Base-by-base conservation (phyloP, 176 grass and related monocot species). In the Ananas comosus region DNA sequence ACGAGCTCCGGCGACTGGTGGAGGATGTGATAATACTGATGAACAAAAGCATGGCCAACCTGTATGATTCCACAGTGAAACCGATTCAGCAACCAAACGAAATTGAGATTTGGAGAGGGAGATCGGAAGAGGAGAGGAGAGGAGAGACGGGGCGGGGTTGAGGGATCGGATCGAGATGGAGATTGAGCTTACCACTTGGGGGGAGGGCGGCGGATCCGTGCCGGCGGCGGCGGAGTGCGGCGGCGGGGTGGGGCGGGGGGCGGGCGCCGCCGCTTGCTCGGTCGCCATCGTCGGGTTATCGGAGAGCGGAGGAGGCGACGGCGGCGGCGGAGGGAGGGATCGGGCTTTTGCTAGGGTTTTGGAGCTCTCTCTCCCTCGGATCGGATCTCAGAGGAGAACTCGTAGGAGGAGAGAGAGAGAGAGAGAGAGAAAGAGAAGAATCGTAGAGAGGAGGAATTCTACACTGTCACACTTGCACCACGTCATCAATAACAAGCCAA, bases 1-100 rank as follows among this genome's bases (percentile, higher is more conserved):
- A 99, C 87, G 67, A 84, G 81, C 64, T 93, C 85, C 29, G 95
- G 95, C 65, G 95, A 91, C 70, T 90, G 85, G 85, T 94, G 95
- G 49, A 99, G 87, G 76, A 99, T 94, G 69, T 86, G 88, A 80
- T 94, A 99, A 76, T 99, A 99, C 75, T 99, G 95, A n/a, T 93
- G 75, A 49, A 99, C 95, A 70, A 99, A 99, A 27, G 95, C 95
- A 83, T 99, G 90, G 25, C 95, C 95, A 19, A 99, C 88, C 95
- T 99, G 75, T 52, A 71, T 23, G 10, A 69, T 64, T 68, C 21
- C 29, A 23, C 9, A 51, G 68, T 48, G 33, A 51, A 50, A 71
- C n/a, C 18, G 14, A 75, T 51, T 50, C 19, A 78, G 51, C 13
- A 50, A 54, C 21, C 5, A 42, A 70, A 70, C 24, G 63, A 16